phyloP scores from a whole-genome alignment of 139 green algal genomes.

The Closterium sp. region DNA sequence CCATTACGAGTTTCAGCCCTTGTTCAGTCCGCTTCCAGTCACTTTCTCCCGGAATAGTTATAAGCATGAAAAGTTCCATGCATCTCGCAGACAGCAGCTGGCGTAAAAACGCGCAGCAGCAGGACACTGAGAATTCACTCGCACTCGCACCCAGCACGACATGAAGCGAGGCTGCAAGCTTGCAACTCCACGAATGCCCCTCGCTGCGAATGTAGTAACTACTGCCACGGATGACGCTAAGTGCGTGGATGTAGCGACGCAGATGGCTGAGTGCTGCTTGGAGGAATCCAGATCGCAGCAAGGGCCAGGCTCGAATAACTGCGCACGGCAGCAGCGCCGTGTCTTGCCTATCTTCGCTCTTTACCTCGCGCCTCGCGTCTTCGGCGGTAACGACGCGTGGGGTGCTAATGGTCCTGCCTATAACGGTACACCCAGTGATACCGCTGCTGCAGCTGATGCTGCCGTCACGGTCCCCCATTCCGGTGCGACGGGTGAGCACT shows the following conservation, averaged over 20 bases:
- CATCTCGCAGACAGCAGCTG: not conserved
- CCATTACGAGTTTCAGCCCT: not conserved
- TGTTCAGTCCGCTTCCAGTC: too few species aligned
- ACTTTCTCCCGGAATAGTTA: too few species aligned
- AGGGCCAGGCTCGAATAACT: not conserved
- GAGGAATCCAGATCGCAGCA: not conserved
- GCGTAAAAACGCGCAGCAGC: not conserved
- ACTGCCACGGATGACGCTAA: not conserved
- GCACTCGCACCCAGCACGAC: not conserved
- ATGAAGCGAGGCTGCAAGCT: not conserved
- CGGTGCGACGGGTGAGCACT: too few species aligned
- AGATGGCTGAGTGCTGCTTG: not conserved
- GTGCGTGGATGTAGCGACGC: not conserved
- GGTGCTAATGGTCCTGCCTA: not conserved
- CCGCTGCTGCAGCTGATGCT: too few species aligned
- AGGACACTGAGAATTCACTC: not conserved
- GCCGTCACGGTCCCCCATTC: too few species aligned
- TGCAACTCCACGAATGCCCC: not conserved
- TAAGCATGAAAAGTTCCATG: not conserved
- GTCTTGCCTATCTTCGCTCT: not conserved
- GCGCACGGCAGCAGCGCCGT: not conserved
- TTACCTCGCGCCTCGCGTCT: not conserved
- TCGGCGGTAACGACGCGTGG: not conserved
- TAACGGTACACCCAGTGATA: not conserved
- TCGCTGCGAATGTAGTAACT: not conserved